Evolutionary conservation across 352 stramenopile species (phyloP), one percentile per base, ranked within the genome.

Genomic region (Elongisporangium prolatum): DNA sequence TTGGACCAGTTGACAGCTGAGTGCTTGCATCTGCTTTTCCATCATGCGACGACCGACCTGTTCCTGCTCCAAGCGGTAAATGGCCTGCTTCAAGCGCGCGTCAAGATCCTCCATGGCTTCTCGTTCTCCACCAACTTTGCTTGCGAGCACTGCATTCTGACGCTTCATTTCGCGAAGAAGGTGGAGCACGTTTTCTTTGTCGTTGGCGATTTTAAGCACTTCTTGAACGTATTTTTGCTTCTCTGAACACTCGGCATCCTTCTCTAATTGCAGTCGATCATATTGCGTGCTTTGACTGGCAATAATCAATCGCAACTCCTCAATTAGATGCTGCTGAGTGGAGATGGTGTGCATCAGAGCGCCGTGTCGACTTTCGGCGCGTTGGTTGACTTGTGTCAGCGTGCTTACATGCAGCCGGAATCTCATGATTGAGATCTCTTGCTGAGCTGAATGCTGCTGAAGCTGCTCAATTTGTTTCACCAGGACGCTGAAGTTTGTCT

Each of bases 401-500:
- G 28, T 40, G 28, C 28, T 40, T 13, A 40, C 28, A 40, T 40
- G 28, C 9, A 40, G 14, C 28, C 28, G 28, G 8, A 40, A 40
- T 13, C 8, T 40, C 9, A 5, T 5, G 8, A 40, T 40, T 40
- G 28, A 40, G 5, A 14, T 5, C 28, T 40, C 28, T 13, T 40
- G 25, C 9, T 58, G 48, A 40, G 21, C 14, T 55, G 71, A 71
- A 4, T 82, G 68, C 11, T 67, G 62, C 44, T 82, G 61, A 2
- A 64, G 25, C 62, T 76, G 68, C 44, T 90, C 80, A 14, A 90
- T 67, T 48, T 90, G 80, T 34, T 68, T 61, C 20, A 87, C 80
- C 11, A 92, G 57, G 10, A 90, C 60, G 4, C 75, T 69, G 50
- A 89, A 92, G 56, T 88, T 89, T 21, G 62, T 75, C 48, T 92